phyloP scores from a whole-genome alignment of 208 protist species.

The Spongospora subterranea region DNA sequence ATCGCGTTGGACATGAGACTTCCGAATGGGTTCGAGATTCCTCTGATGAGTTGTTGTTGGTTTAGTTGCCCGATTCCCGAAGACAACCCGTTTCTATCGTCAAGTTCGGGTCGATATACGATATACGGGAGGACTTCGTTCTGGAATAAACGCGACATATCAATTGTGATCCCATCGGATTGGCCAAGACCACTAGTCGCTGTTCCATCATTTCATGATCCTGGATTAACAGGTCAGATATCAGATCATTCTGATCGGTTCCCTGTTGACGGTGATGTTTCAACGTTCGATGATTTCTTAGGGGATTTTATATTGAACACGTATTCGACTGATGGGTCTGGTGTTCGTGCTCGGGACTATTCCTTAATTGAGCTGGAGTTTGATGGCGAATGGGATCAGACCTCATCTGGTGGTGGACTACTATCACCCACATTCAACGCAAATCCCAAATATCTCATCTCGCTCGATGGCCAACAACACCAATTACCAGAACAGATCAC shows the following conservation, averaged over 20 bases:
- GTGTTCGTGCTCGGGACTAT: neutral
- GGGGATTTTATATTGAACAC: conserved; percentile 25
- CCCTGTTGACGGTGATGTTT: neutral
- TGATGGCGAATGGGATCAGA: neutral
- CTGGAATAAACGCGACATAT: conserved; percentile 45
- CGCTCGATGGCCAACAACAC: neutral
- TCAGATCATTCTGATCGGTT: neutral
- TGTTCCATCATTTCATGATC: neutral
- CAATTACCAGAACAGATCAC: neutral
- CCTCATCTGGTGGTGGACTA: neutral
- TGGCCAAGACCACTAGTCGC: neutral
- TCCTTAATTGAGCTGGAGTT: neutral
- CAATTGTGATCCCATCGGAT: neutral
- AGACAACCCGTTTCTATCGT: conserved; percentile 45
- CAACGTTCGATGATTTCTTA: too few relatives aligned
- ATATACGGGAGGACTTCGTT: conserved; percentile 5
- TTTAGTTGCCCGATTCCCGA: neutral
- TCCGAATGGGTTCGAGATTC: neutral
- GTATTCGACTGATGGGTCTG: neutral
- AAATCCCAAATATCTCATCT: conserved; percentile 20
- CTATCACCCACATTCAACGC: neutral
- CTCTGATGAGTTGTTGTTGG: neutral
- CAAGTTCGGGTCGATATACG: neutral
- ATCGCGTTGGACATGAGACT: neutral
- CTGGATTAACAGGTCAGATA: neutral